Evolutionary conservation across 805 yeast species (phyloP).

Genomic region (Lachancea nothofagi): DNA sequence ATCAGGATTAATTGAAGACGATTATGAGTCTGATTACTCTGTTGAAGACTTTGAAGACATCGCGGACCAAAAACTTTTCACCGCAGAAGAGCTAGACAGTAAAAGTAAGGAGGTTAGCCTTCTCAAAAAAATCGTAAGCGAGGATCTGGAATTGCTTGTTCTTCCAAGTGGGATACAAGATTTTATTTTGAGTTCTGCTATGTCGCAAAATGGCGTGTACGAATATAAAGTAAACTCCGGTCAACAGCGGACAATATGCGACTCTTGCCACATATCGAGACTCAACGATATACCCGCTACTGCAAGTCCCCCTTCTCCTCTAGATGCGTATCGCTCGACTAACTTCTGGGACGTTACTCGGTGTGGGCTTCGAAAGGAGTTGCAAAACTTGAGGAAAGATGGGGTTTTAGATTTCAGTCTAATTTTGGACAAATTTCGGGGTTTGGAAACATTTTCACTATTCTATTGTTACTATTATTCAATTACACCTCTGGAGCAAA

Average conservation of each 20-base stretch:
- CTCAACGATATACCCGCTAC: conserved; percentile 24
- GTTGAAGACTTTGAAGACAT: conserved; percentile 26
- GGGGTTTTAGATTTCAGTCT: conserved; percentile 10
- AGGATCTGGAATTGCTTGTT: conserved; percentile 20
- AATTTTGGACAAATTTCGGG: conserved; percentile 26
- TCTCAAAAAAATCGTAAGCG: conserved; percentile 14
- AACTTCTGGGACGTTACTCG: conserved; percentile 33
- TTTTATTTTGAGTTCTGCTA: conserved; percentile 28
- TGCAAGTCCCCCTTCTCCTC: conserved; percentile 33
- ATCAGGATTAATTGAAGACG: conserved; percentile 14
- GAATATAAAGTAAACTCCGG: conserved; percentile 17
- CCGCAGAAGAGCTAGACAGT: conserved; percentile 14
- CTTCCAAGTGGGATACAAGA: conserved; percentile 34
- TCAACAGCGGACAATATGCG: conserved; percentile 26
- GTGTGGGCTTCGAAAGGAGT: conserved; percentile 16
- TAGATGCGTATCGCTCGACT: conserved; percentile 32
- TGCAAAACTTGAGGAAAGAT: conserved; percentile 4
- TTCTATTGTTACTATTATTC: conserved; percentile 43
- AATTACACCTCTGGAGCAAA: conserved; percentile 38
- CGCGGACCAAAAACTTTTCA: conserved; percentile 13
- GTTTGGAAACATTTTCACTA: conserved; percentile 34
- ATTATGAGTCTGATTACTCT: conserved; percentile 21
- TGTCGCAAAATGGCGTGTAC: conserved; percentile 21
- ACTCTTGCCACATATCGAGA: conserved; percentile 25
- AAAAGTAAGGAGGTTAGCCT: conserved; percentile 10